A percentile compares a stretch with the other conserved stretches of the same genome.
These are phyloP conservation scores for Aethionema arabicum DNA, from an alignment of 345 rosid genomes.

Conservation along the genomic window DNA sequence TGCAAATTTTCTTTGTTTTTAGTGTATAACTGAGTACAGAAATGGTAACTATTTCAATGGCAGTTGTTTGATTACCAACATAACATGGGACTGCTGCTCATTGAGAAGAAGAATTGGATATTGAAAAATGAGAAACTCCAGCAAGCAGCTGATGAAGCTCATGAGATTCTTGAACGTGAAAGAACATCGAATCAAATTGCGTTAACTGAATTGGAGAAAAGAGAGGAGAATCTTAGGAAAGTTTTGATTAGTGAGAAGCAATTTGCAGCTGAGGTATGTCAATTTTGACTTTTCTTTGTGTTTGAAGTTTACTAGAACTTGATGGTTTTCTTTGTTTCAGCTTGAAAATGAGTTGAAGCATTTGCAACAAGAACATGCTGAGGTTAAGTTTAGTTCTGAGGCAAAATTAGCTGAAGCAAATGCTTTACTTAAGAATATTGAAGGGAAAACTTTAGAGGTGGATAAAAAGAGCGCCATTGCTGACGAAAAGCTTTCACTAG, in stretches of 20 bases:
- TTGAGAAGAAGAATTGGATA: conserved; percentile 79
- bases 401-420: conserved; percentile 61
- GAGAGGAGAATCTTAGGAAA: conserved; percentile 64
- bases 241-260: conserved; percentile 60
- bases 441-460: conserved; percentile 56
- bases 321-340: conserved; percentile 41
- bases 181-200: conserved; percentile 57
- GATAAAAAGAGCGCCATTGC: conserved; percentile 55
- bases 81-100: conserved; percentile 83
- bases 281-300: conserved; percentile 1
- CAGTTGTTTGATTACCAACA: conserved; percentile 87
- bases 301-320: conserved; percentile 12
- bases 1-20: background rate
- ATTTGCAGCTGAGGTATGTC: conserved; percentile 61
- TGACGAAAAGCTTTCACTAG: conserved; percentile 65
- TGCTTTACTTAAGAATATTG: conserved; percentile 54
- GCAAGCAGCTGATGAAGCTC: conserved; percentile 57
- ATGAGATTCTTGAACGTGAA: conserved; percentile 77
- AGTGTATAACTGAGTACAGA: background rate
- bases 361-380: conserved; percentile 50
- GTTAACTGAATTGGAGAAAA: conserved; percentile 63
- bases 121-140: conserved; percentile 46
- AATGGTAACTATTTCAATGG: background rate
- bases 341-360: conserved; percentile 68
- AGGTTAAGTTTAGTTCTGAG: conserved; percentile 58